Evolutionary conservation across 1,284 basidiomycete species (phyloP).

Genomic region (Cystobasidium pallidum): DNA sequence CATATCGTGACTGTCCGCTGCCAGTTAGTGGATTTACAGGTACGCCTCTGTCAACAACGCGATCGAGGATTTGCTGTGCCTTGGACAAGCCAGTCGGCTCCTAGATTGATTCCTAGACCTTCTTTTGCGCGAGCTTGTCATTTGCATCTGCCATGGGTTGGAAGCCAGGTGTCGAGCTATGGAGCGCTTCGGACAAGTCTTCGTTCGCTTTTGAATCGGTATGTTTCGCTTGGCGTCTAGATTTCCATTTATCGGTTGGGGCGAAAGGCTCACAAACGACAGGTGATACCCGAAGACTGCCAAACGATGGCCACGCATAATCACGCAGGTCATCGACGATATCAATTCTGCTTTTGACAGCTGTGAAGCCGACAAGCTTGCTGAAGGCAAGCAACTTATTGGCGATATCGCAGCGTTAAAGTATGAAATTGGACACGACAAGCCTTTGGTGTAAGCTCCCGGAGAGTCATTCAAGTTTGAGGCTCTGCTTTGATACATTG

Average conservation of each 20-base stretch:
- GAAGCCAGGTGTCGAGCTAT: constrained; percentile 46
- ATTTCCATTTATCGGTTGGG: background rate
- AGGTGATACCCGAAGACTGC: constrained; percentile 49
- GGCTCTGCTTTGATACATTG: too few relatives aligned
- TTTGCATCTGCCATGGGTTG: constrained; percentile 21
- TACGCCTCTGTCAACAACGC: background rate
- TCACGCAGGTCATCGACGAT: constrained; percentile 76
- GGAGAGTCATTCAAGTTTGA: background rate
- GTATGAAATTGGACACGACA: constrained; percentile 78
- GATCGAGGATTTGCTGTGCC: background rate
- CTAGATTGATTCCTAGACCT: background rate
- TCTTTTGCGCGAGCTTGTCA: too few relatives aligned
- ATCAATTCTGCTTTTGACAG: constrained; percentile 67
- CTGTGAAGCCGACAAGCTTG: constrained; percentile 57
- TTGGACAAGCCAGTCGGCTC: too few relatives aligned
- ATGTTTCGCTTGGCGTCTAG: background rate
- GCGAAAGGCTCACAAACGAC: constrained; percentile 8
- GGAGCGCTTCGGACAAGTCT: constrained; percentile 41
- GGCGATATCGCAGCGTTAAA: constrained; percentile 77
- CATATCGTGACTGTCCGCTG: too few relatives aligned
- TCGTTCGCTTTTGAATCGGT: constrained; percentile 44
- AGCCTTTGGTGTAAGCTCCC: constrained; percentile 63
- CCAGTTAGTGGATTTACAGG: too few relatives aligned
- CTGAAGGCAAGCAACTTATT: constrained; percentile 79
- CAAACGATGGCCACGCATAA: constrained; percentile 84